Evolutionary conservation across 1,139 yeast genomes (phyloP), one percentile per base, ranked within the genome.

Genomic region (Magnusiomyces suaveolens): DNA sequence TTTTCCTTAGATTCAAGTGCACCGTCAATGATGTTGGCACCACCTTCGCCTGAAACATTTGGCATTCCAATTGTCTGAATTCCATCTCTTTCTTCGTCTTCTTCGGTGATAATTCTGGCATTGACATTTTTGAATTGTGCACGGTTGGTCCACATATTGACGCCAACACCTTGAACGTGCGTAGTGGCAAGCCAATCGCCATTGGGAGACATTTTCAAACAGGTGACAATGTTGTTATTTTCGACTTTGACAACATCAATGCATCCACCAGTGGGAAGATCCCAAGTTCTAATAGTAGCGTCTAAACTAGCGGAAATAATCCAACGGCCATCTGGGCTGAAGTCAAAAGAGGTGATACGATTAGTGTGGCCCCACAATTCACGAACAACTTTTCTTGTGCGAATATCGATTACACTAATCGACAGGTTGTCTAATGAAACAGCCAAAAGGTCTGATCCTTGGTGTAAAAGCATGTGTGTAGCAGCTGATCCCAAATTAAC

Each of bases 311-410:
- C 82, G 25, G 95, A 83, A 14, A 94, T 84, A 47, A 94, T 74
- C 97, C 97, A 94, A 69, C 97, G 81, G 43, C 97, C 97, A 68
- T 90, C 95, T 2, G 96, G 95, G 6, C 95, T 84, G 65, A 92
- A 92, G 66, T 88, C 97, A 69, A 92, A 71, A 0, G 88, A 79
- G 0, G 97, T 89, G 60, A 94, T 84, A 65, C 97, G 77, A 69
- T 90, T 90, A 21, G 84, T 76, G 66, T 94, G 98, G 2, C 98
- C 98, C 75, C 83, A 83, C 56, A 94, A 75, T 56, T 85, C 86
- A 75, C 99, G 83, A 36, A 94, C 94, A 46, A 87, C 79, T 63
- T 80, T 83, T 64, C 82, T 87, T 1, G 97, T 87, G 2, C 81
- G 79, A 1, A 84, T 80, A 69, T 94, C 99, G 56, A 94, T 73